Evolutionary conservation across 148 eudicot genomes (phyloP), one percentile per base, ranked within the genome.

Genomic region (Gaultheria prostrata): DNA sequence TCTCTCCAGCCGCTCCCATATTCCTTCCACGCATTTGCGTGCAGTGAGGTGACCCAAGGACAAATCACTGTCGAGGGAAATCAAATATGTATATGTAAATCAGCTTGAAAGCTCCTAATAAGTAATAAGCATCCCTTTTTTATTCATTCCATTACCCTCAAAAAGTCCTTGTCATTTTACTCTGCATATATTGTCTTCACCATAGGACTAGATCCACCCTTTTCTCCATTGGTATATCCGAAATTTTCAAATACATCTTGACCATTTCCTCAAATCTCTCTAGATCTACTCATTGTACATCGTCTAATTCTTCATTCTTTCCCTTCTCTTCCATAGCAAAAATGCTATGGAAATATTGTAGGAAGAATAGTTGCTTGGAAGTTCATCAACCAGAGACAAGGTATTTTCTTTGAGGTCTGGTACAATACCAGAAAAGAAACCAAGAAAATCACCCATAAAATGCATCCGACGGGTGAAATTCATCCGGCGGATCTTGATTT

Each of bases 261-360:
- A 39, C 46, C 39, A 65, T 69, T 39, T 79, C 85, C 65, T 57
- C 65, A 57, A 21, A 57, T 39, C 8, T 53, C 28, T 15, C 49
- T 39, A 39, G 43, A 39, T 39, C 9, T n/a, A 15, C 63, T 32
- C 13, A 21, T 69, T 74, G 32, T 70, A 50, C 28, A 82, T 50
- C 75, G 0, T 70, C 28, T 75, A 20, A 24, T 8, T 61, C 11
- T 30, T 32, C 46, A 17, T 17, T 14, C 54, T 13, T 32, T 0
- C 35, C 69, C 20, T n/a, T 71, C 32, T 17, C 63, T 43, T 43
- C 50, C 33, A 1, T 46, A 43, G 82, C 24, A 10, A 77, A 83
- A 61, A 87, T 79, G 83, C 11, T 80, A 46, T 53, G 61, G 76
- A 85, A 65, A 81, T 89, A 82, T 82, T 74, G 67, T 43, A 80